Evolutionary conservation across 805 yeast species (phyloP).

Genomic region (Wickerhamiella qilinensis): DNA sequence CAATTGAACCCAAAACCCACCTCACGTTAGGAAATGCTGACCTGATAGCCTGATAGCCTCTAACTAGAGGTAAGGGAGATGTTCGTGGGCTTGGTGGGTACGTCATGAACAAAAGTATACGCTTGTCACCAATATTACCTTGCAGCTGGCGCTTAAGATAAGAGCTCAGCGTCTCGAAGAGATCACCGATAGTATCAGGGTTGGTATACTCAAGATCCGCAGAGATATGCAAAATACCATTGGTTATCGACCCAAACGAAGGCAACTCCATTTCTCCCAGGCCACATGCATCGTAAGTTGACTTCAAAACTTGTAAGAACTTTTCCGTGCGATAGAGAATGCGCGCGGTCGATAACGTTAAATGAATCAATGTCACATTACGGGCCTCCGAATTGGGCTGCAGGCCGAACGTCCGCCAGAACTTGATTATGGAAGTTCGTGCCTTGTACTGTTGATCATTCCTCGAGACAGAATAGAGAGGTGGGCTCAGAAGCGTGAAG

Average conservation of each 20-base stretch:
- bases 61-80: conserved; percentile 15
- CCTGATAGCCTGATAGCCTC: conserved; percentile 13
- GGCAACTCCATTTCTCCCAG: conserved; percentile 19
- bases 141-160: conserved; percentile 9
- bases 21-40: conserved; percentile 8
- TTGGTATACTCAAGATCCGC: conserved; percentile 12
- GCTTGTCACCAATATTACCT: conserved; percentile 1
- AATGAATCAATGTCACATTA: conserved; percentile 16
- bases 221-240: conserved; percentile 10
- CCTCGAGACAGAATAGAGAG: conserved; percentile 17
- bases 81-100: conserved; percentile 10
- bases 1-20: conserved; percentile 12
- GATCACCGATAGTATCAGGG: conserved; percentile 15
- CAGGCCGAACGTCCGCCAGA: conserved; percentile 26
- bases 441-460: conserved; percentile 19
- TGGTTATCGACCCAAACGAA: conserved; percentile 10
- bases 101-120: conserved; percentile 9
- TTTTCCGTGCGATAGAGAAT: conserved; percentile 4
- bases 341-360: conserved; percentile 12
- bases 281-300: conserved; percentile 22
- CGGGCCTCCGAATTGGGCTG: conserved; percentile 20
- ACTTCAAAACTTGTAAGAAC: conserved; percentile 16
- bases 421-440: conserved; percentile 23
- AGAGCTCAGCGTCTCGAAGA: conserved; percentile 12
- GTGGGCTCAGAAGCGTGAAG: conserved; percentile 17